phyloP scores from a whole-genome alignment of 2,329 filamentous ascomycete genomes.

The Botryotinia globosa region DNA sequence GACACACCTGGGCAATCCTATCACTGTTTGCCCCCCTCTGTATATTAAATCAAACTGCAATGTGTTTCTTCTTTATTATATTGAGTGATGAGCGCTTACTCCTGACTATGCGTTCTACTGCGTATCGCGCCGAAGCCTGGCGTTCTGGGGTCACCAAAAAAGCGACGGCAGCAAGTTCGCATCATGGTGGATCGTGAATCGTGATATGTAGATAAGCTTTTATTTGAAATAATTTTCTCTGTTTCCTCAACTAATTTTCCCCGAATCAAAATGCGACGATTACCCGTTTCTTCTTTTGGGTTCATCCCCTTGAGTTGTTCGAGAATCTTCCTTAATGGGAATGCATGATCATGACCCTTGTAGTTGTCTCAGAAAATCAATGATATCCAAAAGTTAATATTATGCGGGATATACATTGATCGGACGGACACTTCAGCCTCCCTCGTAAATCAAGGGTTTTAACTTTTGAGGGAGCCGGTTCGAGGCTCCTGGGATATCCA shows the following conservation, averaged over 20 bases:
- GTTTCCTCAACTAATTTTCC: not conserved
- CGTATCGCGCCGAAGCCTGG: not conserved
- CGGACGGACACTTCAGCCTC: not conserved
- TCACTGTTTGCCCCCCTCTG: not conserved
- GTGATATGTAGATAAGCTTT: not conserved
- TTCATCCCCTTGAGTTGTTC: not conserved
- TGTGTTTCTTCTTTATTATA: not conserved
- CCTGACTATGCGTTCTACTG: not conserved
- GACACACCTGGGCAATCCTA: not conserved
- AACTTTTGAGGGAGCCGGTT: not conserved
- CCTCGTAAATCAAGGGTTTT: not conserved
- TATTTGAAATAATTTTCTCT: not conserved
- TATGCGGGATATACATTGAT: not conserved
- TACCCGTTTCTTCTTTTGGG: not conserved
- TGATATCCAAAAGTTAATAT: not conserved
- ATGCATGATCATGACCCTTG: not conserved
- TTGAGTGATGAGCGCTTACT: not conserved
- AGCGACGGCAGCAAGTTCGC: not conserved
- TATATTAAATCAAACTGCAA: not conserved
- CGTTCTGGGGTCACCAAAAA: not conserved
- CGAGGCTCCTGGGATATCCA: not conserved
- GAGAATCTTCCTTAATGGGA: not conserved
- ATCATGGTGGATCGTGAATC: too few species aligned
- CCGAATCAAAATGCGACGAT: not conserved
- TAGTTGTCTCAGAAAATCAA: not conserved